Percentiles rank a stretch among this genome's conserved stretches.
Evolutionary conservation across 2,329 filamentous ascomycete species (phyloP).

Genomic region (Scorias spongiosa): DNA sequence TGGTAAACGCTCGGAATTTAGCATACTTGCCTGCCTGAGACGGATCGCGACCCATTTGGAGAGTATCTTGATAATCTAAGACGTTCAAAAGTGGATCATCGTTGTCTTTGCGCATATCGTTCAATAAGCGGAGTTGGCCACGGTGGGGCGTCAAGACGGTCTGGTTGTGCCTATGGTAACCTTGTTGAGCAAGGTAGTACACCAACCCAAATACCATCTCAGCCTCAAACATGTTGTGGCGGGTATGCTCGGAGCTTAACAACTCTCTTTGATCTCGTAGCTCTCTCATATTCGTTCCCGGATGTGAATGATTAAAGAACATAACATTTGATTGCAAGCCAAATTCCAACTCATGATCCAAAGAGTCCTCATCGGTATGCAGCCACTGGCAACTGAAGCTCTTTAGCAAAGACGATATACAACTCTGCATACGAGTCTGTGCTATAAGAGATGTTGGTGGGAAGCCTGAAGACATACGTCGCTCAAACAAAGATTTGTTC

Average conservation of each 20-base stretch:
- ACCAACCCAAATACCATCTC: slow-evolving; percentile 47
- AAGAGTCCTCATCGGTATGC: slow-evolving; percentile 32
- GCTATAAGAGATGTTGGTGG: too few relatives aligned
- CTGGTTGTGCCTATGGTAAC: slow-evolving; percentile 51
- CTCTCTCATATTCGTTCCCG: slow-evolving; percentile 23
- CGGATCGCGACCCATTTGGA: too few relatives aligned
- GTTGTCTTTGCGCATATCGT: too few relatives aligned
- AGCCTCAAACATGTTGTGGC: slow-evolving; percentile 47
- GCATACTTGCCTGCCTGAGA: too few relatives aligned
- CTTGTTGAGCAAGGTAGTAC: slow-evolving; percentile 49
- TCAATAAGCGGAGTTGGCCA: slow-evolving; percentile 40
- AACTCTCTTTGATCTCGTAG: slow-evolving; percentile 9
- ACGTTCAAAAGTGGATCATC: slow-evolving; percentile 22
- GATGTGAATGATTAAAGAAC: slow-evolving; percentile 42
- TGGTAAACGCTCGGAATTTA: too few relatives aligned
- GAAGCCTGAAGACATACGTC: background rate
- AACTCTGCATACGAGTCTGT: too few relatives aligned
- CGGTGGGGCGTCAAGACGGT: slow-evolving; percentile 54
- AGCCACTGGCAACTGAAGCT: slow-evolving; percentile 42
- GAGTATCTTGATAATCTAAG: slow-evolving; percentile 46
- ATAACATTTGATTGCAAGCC: slow-evolving; percentile 24
- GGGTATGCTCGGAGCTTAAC: too few relatives aligned
- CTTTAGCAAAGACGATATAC: slow-evolving; percentile 43
- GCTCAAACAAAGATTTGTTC: too few relatives aligned
- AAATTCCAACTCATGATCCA: too few relatives aligned